phyloP scores from a whole-genome alignment of 1,284 basidiomycete species.

The Porogramme epimiltina region DNA sequence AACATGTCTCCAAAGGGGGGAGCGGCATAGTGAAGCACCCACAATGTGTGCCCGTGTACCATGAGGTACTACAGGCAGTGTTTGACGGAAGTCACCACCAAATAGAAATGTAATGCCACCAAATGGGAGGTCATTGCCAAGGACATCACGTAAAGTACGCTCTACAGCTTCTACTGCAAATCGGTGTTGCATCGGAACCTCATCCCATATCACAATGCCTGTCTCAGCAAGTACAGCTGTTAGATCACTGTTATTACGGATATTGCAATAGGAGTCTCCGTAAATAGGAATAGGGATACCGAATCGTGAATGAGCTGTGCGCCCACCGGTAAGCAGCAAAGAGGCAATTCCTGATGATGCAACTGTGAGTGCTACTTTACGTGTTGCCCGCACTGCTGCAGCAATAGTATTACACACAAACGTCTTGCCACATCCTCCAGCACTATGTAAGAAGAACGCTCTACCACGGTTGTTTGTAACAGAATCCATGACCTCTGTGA shows the following conservation, averaged over 20 bases:
- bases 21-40: slow-evolving; percentile 32
- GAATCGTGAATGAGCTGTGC: slow-evolving; percentile 45
- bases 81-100: slow-evolving; percentile 45
- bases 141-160: slow-evolving; percentile 33
- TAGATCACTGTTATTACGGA: slow-evolving; percentile 27
- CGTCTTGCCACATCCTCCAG: slow-evolving; percentile 52
- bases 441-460: slow-evolving; percentile 46
- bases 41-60: slow-evolving; percentile 37
- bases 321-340: slow-evolving; percentile 40
- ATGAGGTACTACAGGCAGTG: slow-evolving; percentile 39
- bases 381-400: slow-evolving; percentile 27
- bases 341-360: slow-evolving; percentile 47
- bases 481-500: slow-evolving; percentile 34
- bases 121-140: slow-evolving; percentile 27
- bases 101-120: slow-evolving; percentile 44
- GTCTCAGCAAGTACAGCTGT: slow-evolving; percentile 30
- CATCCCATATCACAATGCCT: slow-evolving; percentile 41
- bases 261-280: slow-evolving; percentile 26
- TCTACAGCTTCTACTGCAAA: slow-evolving; percentile 36
- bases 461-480: slow-evolving; percentile 29
- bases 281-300: slow-evolving; percentile 42
- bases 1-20: slow-evolving; percentile 36
- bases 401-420: slow-evolving; percentile 46
- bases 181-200: slow-evolving; percentile 39
- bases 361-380: slow-evolving; percentile 41